Evolutionary conservation across 805 yeast genomes (phyloP).

Genomic region (Lipomyces chichibuensis): DNA sequence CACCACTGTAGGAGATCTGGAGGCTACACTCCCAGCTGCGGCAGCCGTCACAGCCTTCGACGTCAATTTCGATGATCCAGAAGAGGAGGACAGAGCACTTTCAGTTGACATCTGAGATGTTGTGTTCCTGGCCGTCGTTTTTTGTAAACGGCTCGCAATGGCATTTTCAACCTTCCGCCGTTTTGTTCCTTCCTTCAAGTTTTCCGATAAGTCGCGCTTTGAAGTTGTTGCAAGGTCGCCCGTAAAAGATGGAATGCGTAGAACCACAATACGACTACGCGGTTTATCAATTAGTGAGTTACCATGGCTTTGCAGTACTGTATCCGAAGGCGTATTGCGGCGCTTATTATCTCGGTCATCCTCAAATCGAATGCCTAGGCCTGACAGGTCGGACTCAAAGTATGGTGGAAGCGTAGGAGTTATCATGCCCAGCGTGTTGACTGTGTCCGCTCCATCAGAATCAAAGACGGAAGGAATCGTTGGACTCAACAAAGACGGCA

Average conservation of each 20-base stretch:
- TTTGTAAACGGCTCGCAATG: not conserved
- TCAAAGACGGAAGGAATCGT: constrained; percentile 45
- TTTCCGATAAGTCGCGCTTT: not conserved
- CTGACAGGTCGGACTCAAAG: constrained; percentile 35
- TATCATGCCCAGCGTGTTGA: constrained; percentile 42
- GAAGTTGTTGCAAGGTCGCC: not conserved
- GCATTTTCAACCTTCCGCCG: constrained; percentile 2
- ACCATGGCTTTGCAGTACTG: not conserved
- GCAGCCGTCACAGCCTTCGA: not conserved
- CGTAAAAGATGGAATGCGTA: constrained; percentile 12
- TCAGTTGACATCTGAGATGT: not conserved
- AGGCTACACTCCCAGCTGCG: not conserved
- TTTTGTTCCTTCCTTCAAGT: not conserved
- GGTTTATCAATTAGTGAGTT: not conserved
- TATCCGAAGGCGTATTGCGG: constrained; percentile 9
- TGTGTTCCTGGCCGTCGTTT: too few relatives aligned
- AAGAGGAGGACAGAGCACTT: not conserved
- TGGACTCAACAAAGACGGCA: constrained; percentile 47
- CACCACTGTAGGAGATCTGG: not conserved
- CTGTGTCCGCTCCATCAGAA: constrained; percentile 17
- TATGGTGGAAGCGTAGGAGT: constrained; percentile 49
- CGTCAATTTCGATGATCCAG: not conserved
- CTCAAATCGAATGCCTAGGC: constrained; percentile 15
- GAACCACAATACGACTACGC: constrained; percentile 6
- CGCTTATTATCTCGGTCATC: not conserved